These are phyloP conservation scores for Boletus vinaceobasis DNA, from an alignment of 768 basidiomycete species.

Conservation along the genomic window DNA sequence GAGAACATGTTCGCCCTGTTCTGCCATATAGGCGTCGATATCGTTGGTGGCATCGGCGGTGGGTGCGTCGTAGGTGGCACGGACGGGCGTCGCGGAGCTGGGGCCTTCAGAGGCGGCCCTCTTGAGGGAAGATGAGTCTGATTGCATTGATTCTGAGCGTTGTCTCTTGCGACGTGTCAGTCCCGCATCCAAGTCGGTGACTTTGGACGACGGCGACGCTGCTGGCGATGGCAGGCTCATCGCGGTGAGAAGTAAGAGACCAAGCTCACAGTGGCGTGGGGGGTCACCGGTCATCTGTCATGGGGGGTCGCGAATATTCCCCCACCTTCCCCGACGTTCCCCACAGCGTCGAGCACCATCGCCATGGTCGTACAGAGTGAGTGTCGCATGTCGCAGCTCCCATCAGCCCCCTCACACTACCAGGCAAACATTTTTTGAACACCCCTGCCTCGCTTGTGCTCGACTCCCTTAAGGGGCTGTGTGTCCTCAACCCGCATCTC, in stretches of 20 bases:
- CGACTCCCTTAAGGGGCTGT: slow-evolving; percentile 75
- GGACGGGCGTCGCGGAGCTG: slow-evolving; percentile 37
- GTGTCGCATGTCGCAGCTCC: background rate
- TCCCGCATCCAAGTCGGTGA: slow-evolving; percentile 34
- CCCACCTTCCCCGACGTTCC: background rate
- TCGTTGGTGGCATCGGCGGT: slow-evolving; percentile 38
- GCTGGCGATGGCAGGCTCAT: slow-evolving; percentile 45
- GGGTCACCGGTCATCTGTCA: background rate
- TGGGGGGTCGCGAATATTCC: slow-evolving; percentile 10
- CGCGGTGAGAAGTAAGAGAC: slow-evolving; percentile 11
- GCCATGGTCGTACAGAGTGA: background rate
- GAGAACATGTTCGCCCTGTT: slow-evolving; percentile 44
- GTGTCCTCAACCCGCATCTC: slow-evolving; percentile 66
- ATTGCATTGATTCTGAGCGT: slow-evolving; percentile 73
- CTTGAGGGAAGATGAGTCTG: slow-evolving; percentile 73
- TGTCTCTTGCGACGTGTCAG: slow-evolving; percentile 57
- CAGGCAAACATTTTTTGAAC: slow-evolving; percentile 76
- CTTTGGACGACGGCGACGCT: slow-evolving; percentile 42
- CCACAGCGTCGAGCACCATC: background rate
- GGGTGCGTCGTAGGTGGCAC: slow-evolving; percentile 20
- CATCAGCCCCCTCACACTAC: background rate
- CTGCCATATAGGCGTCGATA: slow-evolving; percentile 67
- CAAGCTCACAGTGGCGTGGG: background rate
- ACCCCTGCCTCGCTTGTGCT: slow-evolving; percentile 64
- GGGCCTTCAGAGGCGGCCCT: slow-evolving; percentile 72